phyloP scores from a whole-genome alignment of 306 rosid genomes.

The Lagenaria siceraria region DNA sequence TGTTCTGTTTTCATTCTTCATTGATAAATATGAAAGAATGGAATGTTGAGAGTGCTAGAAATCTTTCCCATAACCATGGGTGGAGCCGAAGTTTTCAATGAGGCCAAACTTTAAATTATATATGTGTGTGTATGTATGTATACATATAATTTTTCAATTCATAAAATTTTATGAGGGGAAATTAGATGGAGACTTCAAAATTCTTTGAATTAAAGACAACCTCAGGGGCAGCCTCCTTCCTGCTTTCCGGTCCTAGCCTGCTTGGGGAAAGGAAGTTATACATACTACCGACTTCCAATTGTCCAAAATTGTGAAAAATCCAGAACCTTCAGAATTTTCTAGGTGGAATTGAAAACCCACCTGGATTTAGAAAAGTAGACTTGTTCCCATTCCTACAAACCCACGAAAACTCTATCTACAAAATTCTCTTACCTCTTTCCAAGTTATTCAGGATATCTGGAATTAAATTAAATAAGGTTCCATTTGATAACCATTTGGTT shows the following conservation, averaged over 20 bases:
- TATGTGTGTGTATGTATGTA: neutral
- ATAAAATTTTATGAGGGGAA: neutral
- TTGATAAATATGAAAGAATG: neutral
- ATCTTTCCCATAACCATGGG: neutral
- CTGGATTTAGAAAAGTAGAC: neutral
- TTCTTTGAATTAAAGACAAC: neutral
- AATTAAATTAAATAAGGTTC: neutral
- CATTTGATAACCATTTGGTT: too few species aligned
- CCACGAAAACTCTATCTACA: neutral
- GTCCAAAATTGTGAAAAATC: neutral
- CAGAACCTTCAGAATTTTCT: neutral
- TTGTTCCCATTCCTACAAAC: neutral
- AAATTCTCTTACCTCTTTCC: neutral
- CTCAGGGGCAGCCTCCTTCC: neutral
- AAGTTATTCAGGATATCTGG: neutral
- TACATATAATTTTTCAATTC: neutral
- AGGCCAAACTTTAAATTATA: neutral
- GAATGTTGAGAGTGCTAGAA: neutral
- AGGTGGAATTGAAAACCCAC: neutral
- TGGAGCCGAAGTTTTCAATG: neutral
- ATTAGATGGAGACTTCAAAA: neutral
- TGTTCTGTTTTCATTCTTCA: neutral
- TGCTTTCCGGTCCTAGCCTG: neutral
- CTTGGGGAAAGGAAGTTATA: neutral
- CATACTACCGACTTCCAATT: neutral